phyloP scores from a whole-genome alignment of 2,329 filamentous ascomycete species.

The Beauveria sp. region DNA sequence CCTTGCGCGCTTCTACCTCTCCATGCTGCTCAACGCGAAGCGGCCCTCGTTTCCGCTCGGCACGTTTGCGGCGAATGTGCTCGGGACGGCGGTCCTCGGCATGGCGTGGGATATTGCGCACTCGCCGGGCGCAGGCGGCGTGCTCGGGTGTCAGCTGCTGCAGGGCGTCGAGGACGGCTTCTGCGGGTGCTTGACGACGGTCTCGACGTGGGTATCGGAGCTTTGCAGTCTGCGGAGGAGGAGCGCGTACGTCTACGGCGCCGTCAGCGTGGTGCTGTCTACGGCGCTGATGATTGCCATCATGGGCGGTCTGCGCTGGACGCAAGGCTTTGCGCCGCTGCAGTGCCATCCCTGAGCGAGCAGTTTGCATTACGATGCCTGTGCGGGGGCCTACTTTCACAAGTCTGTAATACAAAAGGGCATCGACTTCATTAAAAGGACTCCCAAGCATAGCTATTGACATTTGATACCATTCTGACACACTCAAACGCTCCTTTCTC shows the following conservation, averaged over 20 bases:
- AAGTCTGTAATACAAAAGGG: background rate
- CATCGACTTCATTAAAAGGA: background rate
- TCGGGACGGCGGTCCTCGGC: conserved; percentile 67
- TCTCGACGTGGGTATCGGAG: conserved; percentile 61
- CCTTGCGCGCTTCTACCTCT: conserved; percentile 65
- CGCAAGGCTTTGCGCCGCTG: conserved; percentile 42
- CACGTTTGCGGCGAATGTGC: conserved; percentile 75
- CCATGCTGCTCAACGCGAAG: conserved; percentile 61
- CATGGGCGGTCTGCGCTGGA: conserved; percentile 73
- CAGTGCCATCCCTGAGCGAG: conserved; percentile 22
- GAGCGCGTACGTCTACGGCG: conserved; percentile 61
- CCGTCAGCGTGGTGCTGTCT: conserved; percentile 50
- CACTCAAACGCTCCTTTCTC: no score
- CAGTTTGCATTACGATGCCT: background rate
- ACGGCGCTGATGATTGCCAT: conserved; percentile 57
- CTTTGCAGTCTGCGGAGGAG: conserved; percentile 43
- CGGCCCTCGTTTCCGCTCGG: conserved; percentile 68
- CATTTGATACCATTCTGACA: background rate
- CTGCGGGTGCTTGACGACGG: conserved; percentile 58
- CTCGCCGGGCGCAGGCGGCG: conserved; percentile 35
- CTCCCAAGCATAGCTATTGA: background rate
- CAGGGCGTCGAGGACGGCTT: conserved; percentile 62
- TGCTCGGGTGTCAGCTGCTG: conserved; percentile 59
- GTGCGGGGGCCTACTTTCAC: background rate
- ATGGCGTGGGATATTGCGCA: conserved; percentile 77